Evolutionary conservation across 179 eudicot genomes (phyloP).

Genomic region (Silene coronaria): DNA sequence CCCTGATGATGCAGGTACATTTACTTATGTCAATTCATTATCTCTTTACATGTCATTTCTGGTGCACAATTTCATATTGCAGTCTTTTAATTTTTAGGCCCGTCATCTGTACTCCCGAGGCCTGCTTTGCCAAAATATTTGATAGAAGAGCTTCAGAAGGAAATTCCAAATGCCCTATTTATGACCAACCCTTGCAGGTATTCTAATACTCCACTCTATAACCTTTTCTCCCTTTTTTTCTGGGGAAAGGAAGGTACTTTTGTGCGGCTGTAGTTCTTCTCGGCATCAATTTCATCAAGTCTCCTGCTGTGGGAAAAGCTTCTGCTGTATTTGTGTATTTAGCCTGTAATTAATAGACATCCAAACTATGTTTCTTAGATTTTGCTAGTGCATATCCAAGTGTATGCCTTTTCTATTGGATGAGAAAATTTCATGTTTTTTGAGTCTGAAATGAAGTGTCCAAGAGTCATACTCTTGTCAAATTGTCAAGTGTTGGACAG

Average conservation of each 20-base stretch:
- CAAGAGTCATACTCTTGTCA: background rate
- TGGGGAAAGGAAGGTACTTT: background rate
- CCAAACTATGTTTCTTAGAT: no score
- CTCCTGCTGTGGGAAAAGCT: background rate
- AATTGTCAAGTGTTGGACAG: background rate
- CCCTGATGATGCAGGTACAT: conserved; percentile 75
- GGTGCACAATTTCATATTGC: background rate
- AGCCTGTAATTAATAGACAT: background rate
- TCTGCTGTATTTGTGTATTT: background rate
- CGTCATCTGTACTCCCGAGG: conserved; percentile 89
- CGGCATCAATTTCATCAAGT: background rate
- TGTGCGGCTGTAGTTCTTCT: background rate
- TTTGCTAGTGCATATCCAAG: no score
- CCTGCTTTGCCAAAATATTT: conserved; percentile 76
- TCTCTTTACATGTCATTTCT: background rate
- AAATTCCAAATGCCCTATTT: conserved; percentile 71
- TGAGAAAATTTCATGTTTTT: background rate
- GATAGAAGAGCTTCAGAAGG: conserved; percentile 66
- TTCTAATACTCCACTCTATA: conserved; percentile 29
- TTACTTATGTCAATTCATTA: background rate
- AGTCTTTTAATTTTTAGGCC: conserved; percentile 49
- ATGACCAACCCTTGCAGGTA: conserved; percentile 97
- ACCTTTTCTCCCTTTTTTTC: background rate
- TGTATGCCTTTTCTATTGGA: no score
- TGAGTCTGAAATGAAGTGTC: background rate